Conservation (phyloP, 192 early-diverging fungal genomes). For the Lobosporangium transversale region DNA sequence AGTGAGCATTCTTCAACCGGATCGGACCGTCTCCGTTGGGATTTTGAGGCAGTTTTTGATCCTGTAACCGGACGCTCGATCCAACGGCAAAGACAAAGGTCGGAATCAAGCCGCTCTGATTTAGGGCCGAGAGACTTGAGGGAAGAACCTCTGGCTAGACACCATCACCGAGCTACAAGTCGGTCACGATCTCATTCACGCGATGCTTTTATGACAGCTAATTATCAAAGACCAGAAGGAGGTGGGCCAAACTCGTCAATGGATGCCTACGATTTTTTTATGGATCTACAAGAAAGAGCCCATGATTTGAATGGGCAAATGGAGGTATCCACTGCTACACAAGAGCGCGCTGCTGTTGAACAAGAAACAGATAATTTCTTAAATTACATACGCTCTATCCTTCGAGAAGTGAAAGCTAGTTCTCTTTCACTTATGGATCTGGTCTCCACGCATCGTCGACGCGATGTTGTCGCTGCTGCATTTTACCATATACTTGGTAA, state of each 20-base stretch:
- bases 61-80: not conserved
- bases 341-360: constrained; percentile 7
- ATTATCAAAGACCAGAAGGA: not conserved
- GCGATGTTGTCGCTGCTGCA: constrained; percentile 27
- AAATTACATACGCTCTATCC: constrained; percentile 12
- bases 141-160: not conserved
- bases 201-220: not conserved
- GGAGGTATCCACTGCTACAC: not conserved
- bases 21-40: constrained; percentile 17
- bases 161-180: not conserved
- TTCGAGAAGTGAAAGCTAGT: not conserved
- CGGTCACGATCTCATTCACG: constrained; percentile 2
- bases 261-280: constrained; percentile 3
- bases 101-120: not conserved
- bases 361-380: constrained; percentile 23
- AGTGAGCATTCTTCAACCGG: constrained; percentile 20
- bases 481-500: constrained; percentile 39
- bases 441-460: constrained; percentile 1
- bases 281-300: not conserved
- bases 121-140: not conserved
- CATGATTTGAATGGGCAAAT: not conserved
- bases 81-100: not conserved
- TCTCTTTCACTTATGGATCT: constrained; percentile 18
- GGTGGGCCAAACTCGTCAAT: not conserved
- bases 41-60: constrained; percentile 19